phyloP scores from a whole-genome alignment of 768 basidiomycete genomes.

The Termitomyces sp. region DNA sequence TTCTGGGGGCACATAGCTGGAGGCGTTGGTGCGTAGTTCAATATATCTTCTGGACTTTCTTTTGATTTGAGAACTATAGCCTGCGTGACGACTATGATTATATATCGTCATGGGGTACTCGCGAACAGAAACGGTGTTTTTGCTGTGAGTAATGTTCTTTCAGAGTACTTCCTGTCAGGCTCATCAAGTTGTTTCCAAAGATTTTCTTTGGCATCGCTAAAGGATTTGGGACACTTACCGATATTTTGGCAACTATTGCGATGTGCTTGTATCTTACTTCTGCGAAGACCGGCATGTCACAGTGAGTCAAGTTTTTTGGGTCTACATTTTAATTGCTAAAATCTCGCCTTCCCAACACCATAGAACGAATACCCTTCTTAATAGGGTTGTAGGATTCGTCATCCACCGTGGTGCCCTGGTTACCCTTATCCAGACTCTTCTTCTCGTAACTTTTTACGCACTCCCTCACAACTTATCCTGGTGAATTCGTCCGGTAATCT shows the following conservation, averaged over 20 bases:
- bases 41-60: background rate
- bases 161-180: background rate
- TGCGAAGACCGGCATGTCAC: background rate
- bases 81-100: background rate
- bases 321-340: too few relatives aligned
- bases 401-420: too few relatives aligned
- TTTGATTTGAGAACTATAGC: background rate
- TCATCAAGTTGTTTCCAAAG: conserved; percentile 17
- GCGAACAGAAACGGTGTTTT: conserved; percentile 16
- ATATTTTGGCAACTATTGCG: conserved; percentile 1
- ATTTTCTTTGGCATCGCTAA: conserved; percentile 28
- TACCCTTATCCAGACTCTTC: too few relatives aligned
- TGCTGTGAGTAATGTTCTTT: conserved; percentile 19
- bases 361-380: too few relatives aligned
- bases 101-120: background rate
- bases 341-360: background rate
- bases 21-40: background rate
- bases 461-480: too few relatives aligned
- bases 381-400: too few relatives aligned
- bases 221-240: background rate
- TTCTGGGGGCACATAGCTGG: background rate
- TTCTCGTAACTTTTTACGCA: too few relatives aligned
- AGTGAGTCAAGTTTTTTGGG: conserved; percentile 24
- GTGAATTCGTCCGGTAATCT: too few relatives aligned
- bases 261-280: background rate